A percentile compares a stretch with the other conserved stretches of the same genome.
Evolutionary conservation across 345 rosid species (phyloP).

Genomic region (Garcia nutans): DNA sequence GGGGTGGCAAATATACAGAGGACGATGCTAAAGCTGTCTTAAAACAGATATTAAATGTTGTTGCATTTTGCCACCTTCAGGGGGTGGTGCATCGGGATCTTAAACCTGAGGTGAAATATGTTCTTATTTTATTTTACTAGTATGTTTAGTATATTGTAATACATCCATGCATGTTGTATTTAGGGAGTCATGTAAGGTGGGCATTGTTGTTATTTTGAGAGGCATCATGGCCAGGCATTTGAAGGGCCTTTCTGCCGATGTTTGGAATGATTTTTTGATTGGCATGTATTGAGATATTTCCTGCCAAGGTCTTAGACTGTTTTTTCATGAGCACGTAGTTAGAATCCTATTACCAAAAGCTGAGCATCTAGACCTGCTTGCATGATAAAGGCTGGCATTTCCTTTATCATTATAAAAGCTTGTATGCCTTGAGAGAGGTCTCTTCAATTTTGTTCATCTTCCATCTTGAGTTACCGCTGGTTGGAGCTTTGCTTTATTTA

Average conservation of each 20-base stretch:
- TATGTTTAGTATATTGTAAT: neutral
- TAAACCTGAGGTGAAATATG: conserved; percentile 80
- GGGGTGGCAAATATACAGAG: conserved; percentile 92
- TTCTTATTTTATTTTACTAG: neutral
- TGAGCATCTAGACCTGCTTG: neutral
- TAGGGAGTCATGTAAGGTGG: neutral
- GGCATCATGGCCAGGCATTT: neutral
- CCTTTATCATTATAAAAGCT: neutral
- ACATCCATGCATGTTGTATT: conserved; percentile 1
- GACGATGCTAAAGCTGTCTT: conserved; percentile 83
- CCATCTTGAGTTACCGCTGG: neutral
- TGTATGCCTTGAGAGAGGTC: neutral
- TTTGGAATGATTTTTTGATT: neutral
- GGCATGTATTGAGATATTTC: neutral
- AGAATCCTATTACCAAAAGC: neutral
- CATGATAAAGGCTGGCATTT: neutral
- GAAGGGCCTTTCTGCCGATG: neutral
- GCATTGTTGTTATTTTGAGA: neutral
- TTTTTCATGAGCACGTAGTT: neutral
- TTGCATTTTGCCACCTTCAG: conserved; percentile 89
- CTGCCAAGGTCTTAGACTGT: no score
- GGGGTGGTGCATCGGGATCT: conserved; percentile 98
- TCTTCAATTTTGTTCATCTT: neutral
- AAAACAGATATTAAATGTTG: conserved; percentile 78
- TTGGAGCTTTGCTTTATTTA: neutral